Base-by-base conservation (phyloP, 495 filamentous ascomycete genomes). In the Bathelium albidoporum region DNA sequence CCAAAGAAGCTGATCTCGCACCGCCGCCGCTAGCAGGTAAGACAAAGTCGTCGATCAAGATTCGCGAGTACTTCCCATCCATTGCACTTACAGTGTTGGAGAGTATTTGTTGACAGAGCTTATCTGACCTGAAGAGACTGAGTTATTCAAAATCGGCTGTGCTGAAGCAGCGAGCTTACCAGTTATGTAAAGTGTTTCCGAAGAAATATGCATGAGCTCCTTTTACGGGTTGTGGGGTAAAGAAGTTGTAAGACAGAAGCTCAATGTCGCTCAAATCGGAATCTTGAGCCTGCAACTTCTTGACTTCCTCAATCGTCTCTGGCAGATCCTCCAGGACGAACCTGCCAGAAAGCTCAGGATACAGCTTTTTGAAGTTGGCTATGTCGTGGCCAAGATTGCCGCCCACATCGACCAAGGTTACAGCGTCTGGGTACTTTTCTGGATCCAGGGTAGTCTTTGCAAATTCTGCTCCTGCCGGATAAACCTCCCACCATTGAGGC, bases 191-290 rank as follows among this genome's bases (percentile, higher is more conserved):
- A 36, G 63, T 36, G 32, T 28, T 43, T 4, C 60, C 45, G 53
- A 63, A 29, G 49, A 63, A 58, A 44, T 66, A 66, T 1, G 31
- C 31, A 20, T 52, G 43, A 32, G 64, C 64, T 4, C 58, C 62
- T 53, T 65, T 31, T 39, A 66, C 31, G 16, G 61, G 64, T 55
- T 66, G 64, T 32, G 60, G 60, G 16, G 43, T 63, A 34, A 66
- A 66, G 60, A 66, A 66, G 34, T 66, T 60, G 59, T 66, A 62
- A 4, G n/a, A 14, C 59, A 65, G 62, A 34, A 34, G 45, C 32
- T 65, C 63, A 10, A 62, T 26, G 18, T 59, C 63, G 16, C 49
- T 59, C 5, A 41, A 39, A 22, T 22, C 2, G 1, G 16, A 28
- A 39, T 39, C 34, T n/a, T n/a, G n/a, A n/a, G n/a, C n/a, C n/a